phyloP scores from a whole-genome alignment of 352 stramenopile genomes.

The Globisporangium cystogenes region DNA sequence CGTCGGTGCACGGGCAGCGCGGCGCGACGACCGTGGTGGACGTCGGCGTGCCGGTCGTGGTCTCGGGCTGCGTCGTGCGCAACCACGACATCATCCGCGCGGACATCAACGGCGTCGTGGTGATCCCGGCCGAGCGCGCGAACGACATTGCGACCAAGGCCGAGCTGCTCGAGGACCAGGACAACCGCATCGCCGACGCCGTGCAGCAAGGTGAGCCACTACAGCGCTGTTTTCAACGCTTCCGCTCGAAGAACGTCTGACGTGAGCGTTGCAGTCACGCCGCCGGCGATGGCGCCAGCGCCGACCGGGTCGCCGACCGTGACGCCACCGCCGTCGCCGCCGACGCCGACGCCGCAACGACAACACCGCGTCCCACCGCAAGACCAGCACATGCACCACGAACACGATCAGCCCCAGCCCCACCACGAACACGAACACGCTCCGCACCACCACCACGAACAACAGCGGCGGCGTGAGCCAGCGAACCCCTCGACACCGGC shows the following conservation, averaged over 20 bases:
- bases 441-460: constrained; percentile 26
- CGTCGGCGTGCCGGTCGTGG: constrained; percentile 59
- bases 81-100: constrained; percentile 76
- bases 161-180: constrained; percentile 76
- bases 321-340: too few relatives aligned
- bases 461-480: constrained; percentile 16
- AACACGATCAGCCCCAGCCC: constrained; percentile 45
- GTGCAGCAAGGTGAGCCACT: constrained; percentile 76
- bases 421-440: constrained; percentile 17
- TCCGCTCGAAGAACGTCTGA: constrained; percentile 71
- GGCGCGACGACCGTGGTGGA: constrained; percentile 59
- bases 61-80: constrained; percentile 72
- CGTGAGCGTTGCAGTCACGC: constrained; percentile 7
- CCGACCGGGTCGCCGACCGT: too few relatives aligned
- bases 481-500: too few relatives aligned
- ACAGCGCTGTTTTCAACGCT: constrained; percentile 71
- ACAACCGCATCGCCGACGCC: constrained; percentile 71
- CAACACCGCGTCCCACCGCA: background rate
- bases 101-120: constrained; percentile 78
- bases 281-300: background rate
- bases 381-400: background rate
- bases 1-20: constrained; percentile 64
- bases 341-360: background rate
- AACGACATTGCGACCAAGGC: constrained; percentile 64
- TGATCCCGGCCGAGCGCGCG: constrained; percentile 66